phyloP scores from a whole-genome alignment of 352 stramenopile genomes.

The Peronosclerospora sorghi region DNA sequence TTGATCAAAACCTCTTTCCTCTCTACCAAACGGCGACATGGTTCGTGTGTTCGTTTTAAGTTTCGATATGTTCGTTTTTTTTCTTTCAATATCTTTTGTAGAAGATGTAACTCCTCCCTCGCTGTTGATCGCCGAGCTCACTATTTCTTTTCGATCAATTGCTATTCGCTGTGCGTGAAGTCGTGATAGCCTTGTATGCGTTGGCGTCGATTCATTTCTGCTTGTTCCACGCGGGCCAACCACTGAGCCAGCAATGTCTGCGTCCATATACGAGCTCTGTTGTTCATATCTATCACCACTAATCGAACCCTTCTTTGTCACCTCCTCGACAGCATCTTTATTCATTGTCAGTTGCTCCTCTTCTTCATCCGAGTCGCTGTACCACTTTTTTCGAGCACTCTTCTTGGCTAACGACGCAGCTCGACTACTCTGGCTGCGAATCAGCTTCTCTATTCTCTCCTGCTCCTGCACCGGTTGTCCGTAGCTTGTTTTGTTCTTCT shows the following conservation, averaged over 20 bases:
- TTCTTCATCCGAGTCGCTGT: slow-evolving; percentile 40
- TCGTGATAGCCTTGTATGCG: slow-evolving; percentile 6
- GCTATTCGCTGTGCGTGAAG: too few relatives aligned
- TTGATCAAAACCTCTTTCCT: slow-evolving; percentile 17
- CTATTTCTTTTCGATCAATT: slow-evolving; percentile 4
- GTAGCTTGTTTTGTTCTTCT: too few relatives aligned
- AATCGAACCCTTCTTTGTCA: slow-evolving; percentile 1
- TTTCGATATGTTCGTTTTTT: slow-evolving; percentile 51
- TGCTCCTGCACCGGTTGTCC: too few relatives aligned
- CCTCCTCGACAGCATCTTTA: slow-evolving; percentile 1
- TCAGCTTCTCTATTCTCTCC: slow-evolving; percentile 6
- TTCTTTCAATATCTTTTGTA: slow-evolving; percentile 10
- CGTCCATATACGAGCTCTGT: slow-evolving; percentile 16
- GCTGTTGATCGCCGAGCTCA: not conserved
- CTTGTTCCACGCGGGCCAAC: slow-evolving; percentile 4
- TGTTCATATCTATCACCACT: slow-evolving; percentile 8
- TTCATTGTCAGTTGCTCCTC: slow-evolving; percentile 1
- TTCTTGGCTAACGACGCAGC: slow-evolving; percentile 16
- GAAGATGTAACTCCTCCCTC: not conserved
- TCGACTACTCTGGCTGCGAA: slow-evolving; percentile 10
- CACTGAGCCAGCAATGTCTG: slow-evolving; percentile 17
- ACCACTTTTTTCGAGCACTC: slow-evolving; percentile 30
- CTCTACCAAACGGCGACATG: slow-evolving; percentile 45
- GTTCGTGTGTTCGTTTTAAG: slow-evolving; percentile 50
- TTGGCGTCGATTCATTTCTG: not conserved